phyloP scores from a whole-genome alignment of 2,329 filamentous ascomycete species.

The Aspergillus eucalypticola region DNA sequence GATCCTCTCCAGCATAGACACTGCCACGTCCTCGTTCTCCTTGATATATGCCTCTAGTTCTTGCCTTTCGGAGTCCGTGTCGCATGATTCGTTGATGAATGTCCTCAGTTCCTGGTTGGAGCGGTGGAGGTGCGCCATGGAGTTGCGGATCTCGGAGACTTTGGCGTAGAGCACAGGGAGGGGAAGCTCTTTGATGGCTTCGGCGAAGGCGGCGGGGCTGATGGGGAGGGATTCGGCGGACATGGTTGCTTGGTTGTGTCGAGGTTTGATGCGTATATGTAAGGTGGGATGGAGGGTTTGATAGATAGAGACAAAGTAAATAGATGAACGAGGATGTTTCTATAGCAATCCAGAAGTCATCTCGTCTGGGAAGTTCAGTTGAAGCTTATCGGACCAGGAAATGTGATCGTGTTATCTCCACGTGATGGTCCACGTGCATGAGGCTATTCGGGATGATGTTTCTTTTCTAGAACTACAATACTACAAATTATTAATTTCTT shows the following conservation, averaged over 20 bases:
- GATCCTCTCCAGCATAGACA: conserved; percentile 57
- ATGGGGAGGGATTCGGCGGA: conserved; percentile 53
- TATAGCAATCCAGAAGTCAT: not conserved
- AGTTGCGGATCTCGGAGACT: conserved; percentile 62
- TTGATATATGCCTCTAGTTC: conserved; percentile 45
- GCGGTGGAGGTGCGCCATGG: conserved; percentile 57
- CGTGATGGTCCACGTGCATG: conserved; percentile 12
- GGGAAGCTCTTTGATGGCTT: conserved; percentile 59
- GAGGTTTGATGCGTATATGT: not conserved
- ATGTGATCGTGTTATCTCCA: conserved; percentile 17
- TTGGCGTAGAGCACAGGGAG: conserved; percentile 62
- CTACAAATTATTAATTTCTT: too few species aligned
- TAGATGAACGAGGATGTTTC: not conserved
- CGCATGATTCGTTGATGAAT: conserved; percentile 50
- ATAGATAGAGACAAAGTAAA: not conserved
- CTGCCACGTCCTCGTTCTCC: conserved; percentile 61
- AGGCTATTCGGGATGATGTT: not conserved
- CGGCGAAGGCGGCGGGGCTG: conserved; percentile 51
- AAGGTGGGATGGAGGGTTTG: not conserved
- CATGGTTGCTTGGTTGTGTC: conserved; percentile 40
- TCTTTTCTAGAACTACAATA: too few species aligned
- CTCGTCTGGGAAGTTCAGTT: not conserved
- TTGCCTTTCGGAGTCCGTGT: conserved; percentile 52
- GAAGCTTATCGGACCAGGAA: not conserved
- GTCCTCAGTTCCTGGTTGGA: conserved; percentile 59